Percentiles rank a stretch among this genome's conserved stretches.
Evolutionary conservation across 331 rosid genomes (phyloP).

Genomic region (Stylosanthes scabra): DNA sequence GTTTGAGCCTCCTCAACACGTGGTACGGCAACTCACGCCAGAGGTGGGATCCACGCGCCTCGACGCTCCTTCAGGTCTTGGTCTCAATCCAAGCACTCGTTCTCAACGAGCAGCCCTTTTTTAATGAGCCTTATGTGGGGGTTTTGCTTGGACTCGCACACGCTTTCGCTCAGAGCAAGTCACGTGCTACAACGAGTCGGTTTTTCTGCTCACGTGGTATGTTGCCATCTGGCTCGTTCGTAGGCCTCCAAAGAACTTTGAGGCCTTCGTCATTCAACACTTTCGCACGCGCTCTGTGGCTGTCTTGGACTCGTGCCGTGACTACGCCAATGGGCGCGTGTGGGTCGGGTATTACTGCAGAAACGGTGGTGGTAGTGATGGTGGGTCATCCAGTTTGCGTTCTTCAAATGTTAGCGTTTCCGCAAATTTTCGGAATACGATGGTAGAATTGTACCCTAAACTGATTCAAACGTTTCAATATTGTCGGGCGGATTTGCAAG

Average conservation of each 20-base stretch:
- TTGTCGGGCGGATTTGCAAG: neutral
- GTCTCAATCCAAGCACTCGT: slow-evolving; percentile 72
- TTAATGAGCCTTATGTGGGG: slow-evolving; percentile 52
- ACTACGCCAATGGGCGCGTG: slow-evolving; percentile 47
- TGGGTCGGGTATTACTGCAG: slow-evolving; percentile 40
- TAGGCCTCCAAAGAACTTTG: slow-evolving; percentile 49
- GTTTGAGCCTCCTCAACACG: slow-evolving; percentile 74
- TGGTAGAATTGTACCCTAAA: neutral
- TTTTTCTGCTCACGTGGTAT: slow-evolving; percentile 35
- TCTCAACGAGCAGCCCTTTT: slow-evolving; percentile 62
- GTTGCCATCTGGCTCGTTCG: slow-evolving; percentile 28
- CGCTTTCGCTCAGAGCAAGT: neutral
- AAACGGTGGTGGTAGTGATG: too few species aligned
- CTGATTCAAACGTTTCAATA: neutral
- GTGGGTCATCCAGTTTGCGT: too few species aligned
- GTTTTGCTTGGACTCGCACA: too few species aligned
- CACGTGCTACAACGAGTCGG: slow-evolving; percentile 48
- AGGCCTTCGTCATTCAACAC: slow-evolving; percentile 34
- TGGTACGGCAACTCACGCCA: slow-evolving; percentile 49
- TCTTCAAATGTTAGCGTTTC: slow-evolving; percentile 9
- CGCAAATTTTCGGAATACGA: neutral
- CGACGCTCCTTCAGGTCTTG: slow-evolving; percentile 61
- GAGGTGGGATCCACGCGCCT: slow-evolving; percentile 53
- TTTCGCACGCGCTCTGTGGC: slow-evolving; percentile 33
- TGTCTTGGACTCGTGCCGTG: slow-evolving; percentile 51